Base-by-base conservation (phyloP, 768 basidiomycete genomes). In the Hypsizygus marmoreus region DNA sequence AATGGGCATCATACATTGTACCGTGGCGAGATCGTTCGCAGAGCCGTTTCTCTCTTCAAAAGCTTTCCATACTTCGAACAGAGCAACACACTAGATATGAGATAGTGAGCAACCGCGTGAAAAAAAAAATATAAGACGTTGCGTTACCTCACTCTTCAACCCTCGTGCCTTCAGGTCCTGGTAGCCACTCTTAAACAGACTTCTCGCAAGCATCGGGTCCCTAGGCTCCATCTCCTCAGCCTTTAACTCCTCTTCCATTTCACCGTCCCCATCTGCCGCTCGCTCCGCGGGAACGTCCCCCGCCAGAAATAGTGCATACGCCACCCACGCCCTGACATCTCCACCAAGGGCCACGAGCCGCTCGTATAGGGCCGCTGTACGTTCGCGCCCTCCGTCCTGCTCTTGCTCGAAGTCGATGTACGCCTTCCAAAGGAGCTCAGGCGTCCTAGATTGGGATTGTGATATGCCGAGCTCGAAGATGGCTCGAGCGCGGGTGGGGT, bases 281-380 rank as follows among this genome's bases (percentile, higher is more conserved):
- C 86, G 72, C 8, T 79, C 77, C 4, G 84, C 56, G 4, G 83
- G 83, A 34, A 89, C 86, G 5, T 81, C 72, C 57, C 86, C 86
- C 4, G 83, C 87, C 67, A 97, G 95, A 57, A 97, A 97, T 55
- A 88, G 76, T 0, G 95, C 95, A 65, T 87, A 98, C 42, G 93
- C 85, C 44, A 97, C 91, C 93, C 94, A 98, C 14, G 95, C 93
- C 69, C 97, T 97, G 69, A 93, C 88, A 62, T 98, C 94, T 4
- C 91, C 91, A 53, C 92, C 95, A 37, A 88, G 73, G 24, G 80
- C 69, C 37, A 97, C 75, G 14, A 97, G 77, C 14, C 94, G 81
- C 69, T 97, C 95, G 63, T 97, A 97, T 30, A 98, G 63, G 4
- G 76, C 75, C 14, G 95, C 75, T 2, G 90, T 86, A 13, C 80